Conservation (phyloP, 2,329 filamentous ascomycete species). For the Elsinoe arachidis region DNA sequence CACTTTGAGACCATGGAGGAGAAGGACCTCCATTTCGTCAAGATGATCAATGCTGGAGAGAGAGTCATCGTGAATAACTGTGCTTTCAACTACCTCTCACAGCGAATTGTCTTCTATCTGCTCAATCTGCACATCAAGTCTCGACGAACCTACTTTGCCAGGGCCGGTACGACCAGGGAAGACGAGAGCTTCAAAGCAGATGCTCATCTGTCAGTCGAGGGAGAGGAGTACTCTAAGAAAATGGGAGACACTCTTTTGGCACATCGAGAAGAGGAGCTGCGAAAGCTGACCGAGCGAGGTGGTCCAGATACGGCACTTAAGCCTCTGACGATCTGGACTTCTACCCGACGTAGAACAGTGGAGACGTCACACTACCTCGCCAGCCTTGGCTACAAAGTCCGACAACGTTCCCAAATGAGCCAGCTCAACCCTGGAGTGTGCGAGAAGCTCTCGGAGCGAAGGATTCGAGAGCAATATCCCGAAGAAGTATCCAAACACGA, state of each 20-base stretch:
- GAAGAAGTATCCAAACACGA: conserved; percentile 92
- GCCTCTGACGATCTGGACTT: conserved; percentile 87
- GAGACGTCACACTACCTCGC: conserved; percentile 82
- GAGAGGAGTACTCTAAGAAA: conserved; percentile 69
- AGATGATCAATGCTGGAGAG: conserved; percentile 97
- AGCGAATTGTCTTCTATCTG: conserved; percentile 96
- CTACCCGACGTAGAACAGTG: conserved; percentile 78
- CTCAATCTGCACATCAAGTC: conserved; percentile 97
- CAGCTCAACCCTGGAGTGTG: conserved; percentile 95
- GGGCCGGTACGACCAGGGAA: conserved; percentile 75
- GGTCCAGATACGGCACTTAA: conserved; percentile 62
- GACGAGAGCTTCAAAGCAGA: conserved; percentile 90
- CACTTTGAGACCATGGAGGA: conserved; percentile 97
- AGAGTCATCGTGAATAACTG: conserved; percentile 94
- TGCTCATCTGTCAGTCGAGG: conserved; percentile 71
- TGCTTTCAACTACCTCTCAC: conserved; percentile 90
- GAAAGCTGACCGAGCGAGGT: conserved; percentile 58
- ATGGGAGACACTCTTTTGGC: conserved; percentile 77
- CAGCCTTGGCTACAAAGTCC: conserved; percentile 70
- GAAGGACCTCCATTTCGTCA: conserved; percentile 89
- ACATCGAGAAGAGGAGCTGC: conserved; percentile 74
- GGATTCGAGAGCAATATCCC: conserved; percentile 73
- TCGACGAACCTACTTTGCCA: conserved; percentile 84
- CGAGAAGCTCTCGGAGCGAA: conserved; percentile 80
- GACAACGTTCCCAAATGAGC: conserved; percentile 91